These are phyloP conservation scores for Diaporthe australafricana DNA, from an alignment of 2,329 filamentous ascomycete genomes.

Conservation along the genomic window DNA sequence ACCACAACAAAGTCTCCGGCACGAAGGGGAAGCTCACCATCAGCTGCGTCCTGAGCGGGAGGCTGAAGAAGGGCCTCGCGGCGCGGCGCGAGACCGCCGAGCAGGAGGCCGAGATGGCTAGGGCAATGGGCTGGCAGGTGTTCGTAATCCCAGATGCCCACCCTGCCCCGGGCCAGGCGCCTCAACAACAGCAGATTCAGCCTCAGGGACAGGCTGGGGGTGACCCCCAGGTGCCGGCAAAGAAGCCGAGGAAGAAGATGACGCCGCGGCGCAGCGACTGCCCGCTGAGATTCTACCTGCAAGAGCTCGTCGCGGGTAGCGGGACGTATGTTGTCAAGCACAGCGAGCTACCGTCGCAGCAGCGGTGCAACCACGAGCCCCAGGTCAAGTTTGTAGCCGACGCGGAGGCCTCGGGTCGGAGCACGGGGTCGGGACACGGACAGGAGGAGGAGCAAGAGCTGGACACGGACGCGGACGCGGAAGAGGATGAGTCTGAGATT, in stretches of 20 bases:
- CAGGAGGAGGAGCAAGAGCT: background rate
- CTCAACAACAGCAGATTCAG: too few species aligned
- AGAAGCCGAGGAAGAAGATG: conserved; percentile 28
- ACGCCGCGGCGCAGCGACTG: conserved; percentile 32
- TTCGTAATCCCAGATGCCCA: background rate
- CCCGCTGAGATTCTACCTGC: conserved; percentile 33
- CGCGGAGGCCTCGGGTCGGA: background rate
- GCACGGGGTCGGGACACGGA: background rate
- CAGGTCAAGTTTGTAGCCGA: conserved; percentile 2
- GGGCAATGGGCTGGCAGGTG: conserved; percentile 17
- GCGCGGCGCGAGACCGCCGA: conserved; percentile 4
- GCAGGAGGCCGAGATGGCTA: conserved; percentile 23
- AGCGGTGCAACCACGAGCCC: conserved; percentile 36
- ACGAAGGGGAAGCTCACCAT: conserved; percentile 38
- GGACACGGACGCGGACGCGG: background rate
- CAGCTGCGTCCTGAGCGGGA: conserved; percentile 28
- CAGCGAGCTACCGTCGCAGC: background rate
- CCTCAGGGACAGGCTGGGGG: background rate
- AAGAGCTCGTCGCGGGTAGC: conserved; percentile 34
- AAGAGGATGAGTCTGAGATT: background rate
- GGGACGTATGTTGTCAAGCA: conserved; percentile 33
- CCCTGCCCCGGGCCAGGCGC: background rate
- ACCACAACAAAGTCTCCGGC: conserved; percentile 33
- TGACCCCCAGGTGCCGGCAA: background rate
- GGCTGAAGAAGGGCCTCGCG: conserved; percentile 1